Evolutionary conservation across 2,329 filamentous ascomycete species (phyloP).

Genomic region (Trichophyton simii): DNA sequence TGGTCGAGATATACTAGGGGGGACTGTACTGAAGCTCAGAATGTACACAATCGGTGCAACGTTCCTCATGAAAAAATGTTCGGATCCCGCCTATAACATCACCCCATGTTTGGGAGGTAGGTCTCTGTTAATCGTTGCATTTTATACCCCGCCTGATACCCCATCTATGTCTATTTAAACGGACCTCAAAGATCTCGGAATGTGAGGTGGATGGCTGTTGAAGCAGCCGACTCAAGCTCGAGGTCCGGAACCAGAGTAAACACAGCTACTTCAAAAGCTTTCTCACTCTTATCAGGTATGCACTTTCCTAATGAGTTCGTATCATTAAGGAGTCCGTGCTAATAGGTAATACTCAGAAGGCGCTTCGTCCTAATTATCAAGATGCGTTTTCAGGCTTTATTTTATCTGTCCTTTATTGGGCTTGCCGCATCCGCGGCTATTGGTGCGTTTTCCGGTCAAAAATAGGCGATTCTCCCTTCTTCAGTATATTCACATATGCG

Average conservation of each 20-base stretch:
- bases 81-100: background rate
- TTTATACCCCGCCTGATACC: background rate
- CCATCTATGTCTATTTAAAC: background rate
- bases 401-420: slow-evolving; percentile 2
- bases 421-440: slow-evolving; percentile 9
- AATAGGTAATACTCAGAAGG: background rate
- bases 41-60: background rate
- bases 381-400: slow-evolving; percentile 3
- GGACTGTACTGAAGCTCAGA: background rate
- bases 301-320: background rate
- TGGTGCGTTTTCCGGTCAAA: slow-evolving; percentile 1
- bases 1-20: background rate
- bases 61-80: background rate
- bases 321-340: background rate
- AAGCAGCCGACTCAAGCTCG: background rate
- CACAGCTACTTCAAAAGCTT: background rate
- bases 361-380: background rate
- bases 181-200: background rate
- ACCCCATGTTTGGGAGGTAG: background rate
- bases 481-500: background rate
- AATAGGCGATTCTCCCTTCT: background rate
- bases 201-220: background rate
- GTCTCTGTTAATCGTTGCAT: background rate
- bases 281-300: background rate
- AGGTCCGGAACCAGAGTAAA: background rate